These are phyloP conservation scores for Endocalyx cinctus DNA, from an alignment of 2,329 filamentous ascomycete species.

Conservation along the genomic window DNA sequence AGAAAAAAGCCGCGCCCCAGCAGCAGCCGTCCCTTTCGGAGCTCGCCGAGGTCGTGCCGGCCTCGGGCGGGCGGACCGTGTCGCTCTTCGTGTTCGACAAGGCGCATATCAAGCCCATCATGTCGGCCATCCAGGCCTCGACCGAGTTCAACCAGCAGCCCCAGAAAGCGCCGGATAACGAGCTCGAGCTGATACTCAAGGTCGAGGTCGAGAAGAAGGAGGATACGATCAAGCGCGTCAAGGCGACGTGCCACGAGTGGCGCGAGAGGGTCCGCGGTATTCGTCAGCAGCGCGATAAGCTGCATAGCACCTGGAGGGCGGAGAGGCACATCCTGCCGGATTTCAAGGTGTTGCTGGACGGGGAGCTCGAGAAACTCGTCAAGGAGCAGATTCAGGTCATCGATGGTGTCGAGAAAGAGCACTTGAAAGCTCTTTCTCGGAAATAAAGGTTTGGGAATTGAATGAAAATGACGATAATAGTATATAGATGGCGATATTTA, in stretches of 20 bases:
- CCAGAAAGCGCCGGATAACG: constrained; percentile 53
- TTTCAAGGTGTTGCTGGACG: constrained; percentile 33
- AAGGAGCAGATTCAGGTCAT: constrained; percentile 47
- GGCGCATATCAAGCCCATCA: constrained; percentile 47
- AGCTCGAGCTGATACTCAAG: constrained; percentile 52
- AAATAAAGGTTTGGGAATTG: constrained; percentile 26
- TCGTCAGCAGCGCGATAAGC: constrained; percentile 43
- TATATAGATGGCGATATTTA: too few relatives aligned
- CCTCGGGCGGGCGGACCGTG: constrained; percentile 31
- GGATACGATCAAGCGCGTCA: constrained; percentile 38
- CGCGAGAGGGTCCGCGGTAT: constrained; percentile 43
- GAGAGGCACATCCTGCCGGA: constrained; percentile 40
- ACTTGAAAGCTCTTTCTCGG: constrained; percentile 27
- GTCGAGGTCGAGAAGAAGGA: constrained; percentile 49
- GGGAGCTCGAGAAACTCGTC: constrained; percentile 39
- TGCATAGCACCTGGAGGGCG: constrained; percentile 45
- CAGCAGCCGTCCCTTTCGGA: constrained; percentile 50
- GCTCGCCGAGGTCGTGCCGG: constrained; percentile 50
- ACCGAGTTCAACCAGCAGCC: constrained; percentile 58
- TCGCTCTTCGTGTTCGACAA: constrained; percentile 35
- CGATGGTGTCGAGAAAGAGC: constrained; percentile 45
- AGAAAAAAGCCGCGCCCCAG: constrained; percentile 20
- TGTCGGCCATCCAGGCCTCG: constrained; percentile 49
- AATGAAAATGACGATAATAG: constrained; percentile 3
- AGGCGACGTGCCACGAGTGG: constrained; percentile 46